A percentile compares a stretch with the other conserved stretches of the same genome.
phyloP scores from a whole-genome alignment of 305 asterid genomes.

The Solanum aculeatissimum region DNA sequence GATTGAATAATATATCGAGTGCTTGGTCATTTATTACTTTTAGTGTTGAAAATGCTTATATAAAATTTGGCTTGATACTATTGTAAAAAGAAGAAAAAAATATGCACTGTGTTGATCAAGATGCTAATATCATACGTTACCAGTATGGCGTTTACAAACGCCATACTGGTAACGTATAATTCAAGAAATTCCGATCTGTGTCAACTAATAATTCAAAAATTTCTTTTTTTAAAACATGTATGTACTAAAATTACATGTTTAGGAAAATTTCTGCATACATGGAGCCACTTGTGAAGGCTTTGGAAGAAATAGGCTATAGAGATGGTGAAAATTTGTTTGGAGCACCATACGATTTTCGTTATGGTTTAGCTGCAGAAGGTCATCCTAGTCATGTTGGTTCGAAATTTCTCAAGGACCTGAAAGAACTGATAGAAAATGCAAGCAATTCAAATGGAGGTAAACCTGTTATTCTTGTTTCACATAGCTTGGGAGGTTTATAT shows the following conservation, averaged over 20 bases:
- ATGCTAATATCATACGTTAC: neutral
- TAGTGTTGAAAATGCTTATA: neutral
- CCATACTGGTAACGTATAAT: neutral
- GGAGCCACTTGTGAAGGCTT: slow-evolving; percentile 48
- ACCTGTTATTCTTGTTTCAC: slow-evolving; percentile 62
- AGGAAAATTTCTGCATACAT: slow-evolving; percentile 59
- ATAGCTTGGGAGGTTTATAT: slow-evolving; percentile 67
- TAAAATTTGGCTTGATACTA: neutral
- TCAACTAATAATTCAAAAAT: neutral
- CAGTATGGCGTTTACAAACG: neutral
- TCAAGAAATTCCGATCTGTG: neutral
- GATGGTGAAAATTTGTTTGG: slow-evolving; percentile 58
- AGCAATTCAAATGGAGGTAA: slow-evolving; percentile 35
- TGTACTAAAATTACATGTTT: neutral
- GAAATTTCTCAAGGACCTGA: slow-evolving; percentile 39
- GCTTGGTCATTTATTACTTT: neutral
- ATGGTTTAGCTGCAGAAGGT: slow-evolving; percentile 60
- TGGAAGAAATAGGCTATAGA: slow-evolving; percentile 54
- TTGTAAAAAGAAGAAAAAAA: neutral
- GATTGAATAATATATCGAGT: neutral
- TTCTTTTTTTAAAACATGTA: neutral
- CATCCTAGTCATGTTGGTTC: slow-evolving; percentile 48
- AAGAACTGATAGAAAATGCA: slow-evolving; percentile 42
- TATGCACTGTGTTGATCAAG: neutral
- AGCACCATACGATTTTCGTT: slow-evolving; percentile 86